Evolutionary conservation across 2,329 filamentous ascomycete species (phyloP).

Genomic region (Basipetospora chlamydospora): DNA sequence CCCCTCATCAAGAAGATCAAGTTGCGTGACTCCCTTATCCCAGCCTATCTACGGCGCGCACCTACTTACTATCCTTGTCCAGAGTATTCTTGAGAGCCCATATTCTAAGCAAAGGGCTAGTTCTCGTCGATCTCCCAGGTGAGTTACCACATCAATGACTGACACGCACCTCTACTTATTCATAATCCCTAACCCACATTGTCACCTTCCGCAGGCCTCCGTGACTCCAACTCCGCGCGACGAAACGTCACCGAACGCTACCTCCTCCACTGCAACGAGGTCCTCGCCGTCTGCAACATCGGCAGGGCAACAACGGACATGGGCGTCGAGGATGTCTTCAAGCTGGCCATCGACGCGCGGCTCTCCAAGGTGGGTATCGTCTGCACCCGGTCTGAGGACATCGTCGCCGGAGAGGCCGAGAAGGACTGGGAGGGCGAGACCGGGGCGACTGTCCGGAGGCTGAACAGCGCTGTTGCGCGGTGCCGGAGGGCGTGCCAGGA

Average conservation of each 20-base stretch:
- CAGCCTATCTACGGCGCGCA: too few species aligned
- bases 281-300: constrained; percentile 28
- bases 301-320: constrained; percentile 25
- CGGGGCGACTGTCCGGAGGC: constrained; percentile 9
- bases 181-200: too few species aligned
- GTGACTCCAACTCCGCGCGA: constrained; percentile 29
- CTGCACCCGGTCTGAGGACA: constrained; percentile 26
- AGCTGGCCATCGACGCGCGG: constrained; percentile 21
- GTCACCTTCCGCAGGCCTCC: constrained; percentile 21
- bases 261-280: constrained; percentile 28
- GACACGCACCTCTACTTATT: too few species aligned
- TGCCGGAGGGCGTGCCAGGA: constrained; percentile 7
- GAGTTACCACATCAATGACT: too few species aligned
- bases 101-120: constrained; percentile 30
- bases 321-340: constrained; percentile 24
- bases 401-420: constrained; percentile 17
- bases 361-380: constrained; percentile 27
- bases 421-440: constrained; percentile 16
- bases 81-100: constrained; percentile 28
- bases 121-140: constrained; percentile 35
- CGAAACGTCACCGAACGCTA: constrained; percentile 28
- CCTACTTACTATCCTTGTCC: too few species aligned
- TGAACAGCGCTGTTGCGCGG: constrained; percentile 8
- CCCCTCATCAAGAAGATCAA: constrained; percentile 29
- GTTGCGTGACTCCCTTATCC: constrained; percentile 13